Evolutionary conservation across 2,329 filamentous ascomycete species (phyloP), one percentile per base, ranked within the genome.

Genomic region (Monosporascus sp.): DNA sequence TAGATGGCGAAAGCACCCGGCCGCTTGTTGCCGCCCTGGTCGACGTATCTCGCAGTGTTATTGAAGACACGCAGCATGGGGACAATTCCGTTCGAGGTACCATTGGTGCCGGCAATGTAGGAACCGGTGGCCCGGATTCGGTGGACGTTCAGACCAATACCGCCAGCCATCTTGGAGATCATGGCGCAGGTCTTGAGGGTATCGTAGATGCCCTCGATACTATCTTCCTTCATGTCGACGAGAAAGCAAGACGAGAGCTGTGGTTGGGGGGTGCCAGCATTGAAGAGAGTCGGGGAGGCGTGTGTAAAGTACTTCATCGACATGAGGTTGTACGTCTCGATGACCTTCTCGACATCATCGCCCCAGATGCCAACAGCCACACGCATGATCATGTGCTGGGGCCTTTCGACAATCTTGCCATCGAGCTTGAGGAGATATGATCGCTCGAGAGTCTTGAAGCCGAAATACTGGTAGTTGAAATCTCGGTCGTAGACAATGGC

Each of bases 401-500:
- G 94, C 66, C 94, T 86, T 79, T 99, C 94, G 50, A 92, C 93
- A 69, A 97, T 91, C 77, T 97, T 96, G 71, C 91, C 92, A 66
- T 97, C 84, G 61, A 97, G 88, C 70, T 95, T 92, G 63, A 99
- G 86, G 50, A 99, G 87, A 69, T 99, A 99, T 68, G 94, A 99
- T 56, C 94, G 87, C 80, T 99, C 94, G 40, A 99, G 80, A 7
- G 94, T 99, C 84, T 99, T 99, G 86, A 99, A 99, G 60, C 94
- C 94, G 68, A 99, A 99, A 79, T 96, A 99, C 79, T 99, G 94
- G 80, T 99, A 99, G 83, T 97, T 97, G 83, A 99, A 99, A 72
- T 99, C 94, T 64, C 94, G 89, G 77, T 99, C 94, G 68, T 97
- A 99, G 66, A 99, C 93, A 71, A 99, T 97, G 66, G 94, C 94